A percentile compares a stretch with the other conserved stretches of the same genome.
phyloP scores from a whole-genome alignment of 164 flowering plant species.

The Vitis cinerea region DNA sequence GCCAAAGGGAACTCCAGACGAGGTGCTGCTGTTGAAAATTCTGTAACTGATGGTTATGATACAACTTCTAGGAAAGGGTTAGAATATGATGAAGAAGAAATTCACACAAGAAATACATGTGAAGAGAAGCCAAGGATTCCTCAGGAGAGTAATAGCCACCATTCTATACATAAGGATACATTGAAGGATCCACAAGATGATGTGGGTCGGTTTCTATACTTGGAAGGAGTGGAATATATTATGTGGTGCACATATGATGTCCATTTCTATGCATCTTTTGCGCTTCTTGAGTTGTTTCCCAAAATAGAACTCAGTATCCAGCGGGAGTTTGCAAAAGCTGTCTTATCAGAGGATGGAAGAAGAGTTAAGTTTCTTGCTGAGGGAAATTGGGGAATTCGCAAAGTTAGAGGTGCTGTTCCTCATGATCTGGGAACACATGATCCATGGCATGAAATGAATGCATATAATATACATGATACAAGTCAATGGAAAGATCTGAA shows the following conservation, averaged over 20 bases:
- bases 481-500: conserved; percentile 91
- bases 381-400: conserved; percentile 83
- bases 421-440: conserved; percentile 94
- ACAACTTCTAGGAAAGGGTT: conserved; percentile 16
- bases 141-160: conserved; percentile 8
- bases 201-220: conserved; percentile 85
- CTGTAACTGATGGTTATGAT: conserved; percentile 12
- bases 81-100: conserved; percentile 21
- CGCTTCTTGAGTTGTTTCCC: conserved; percentile 80
- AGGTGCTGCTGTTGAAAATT: conserved; percentile 23
- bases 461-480: conserved; percentile 90
- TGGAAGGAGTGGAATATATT: conserved; percentile 89
- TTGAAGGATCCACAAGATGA: conserved; percentile 28
- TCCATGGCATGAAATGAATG: conserved; percentile 96
- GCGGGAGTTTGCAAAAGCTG: conserved; percentile 90
- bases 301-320: conserved; percentile 85
- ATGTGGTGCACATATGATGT: conserved; percentile 99
- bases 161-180: background rate
- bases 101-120: conserved; percentile 7
- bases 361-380: conserved; percentile 83
- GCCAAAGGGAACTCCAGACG: conserved; percentile 25
- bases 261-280: conserved; percentile 93
- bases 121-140: conserved; percentile 13
- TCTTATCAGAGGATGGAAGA: conserved; percentile 79
- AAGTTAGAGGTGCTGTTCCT: conserved; percentile 84